Evolutionary conservation across 2,329 filamentous ascomycete species (phyloP).

Genomic region (Fusarium udum): DNA sequence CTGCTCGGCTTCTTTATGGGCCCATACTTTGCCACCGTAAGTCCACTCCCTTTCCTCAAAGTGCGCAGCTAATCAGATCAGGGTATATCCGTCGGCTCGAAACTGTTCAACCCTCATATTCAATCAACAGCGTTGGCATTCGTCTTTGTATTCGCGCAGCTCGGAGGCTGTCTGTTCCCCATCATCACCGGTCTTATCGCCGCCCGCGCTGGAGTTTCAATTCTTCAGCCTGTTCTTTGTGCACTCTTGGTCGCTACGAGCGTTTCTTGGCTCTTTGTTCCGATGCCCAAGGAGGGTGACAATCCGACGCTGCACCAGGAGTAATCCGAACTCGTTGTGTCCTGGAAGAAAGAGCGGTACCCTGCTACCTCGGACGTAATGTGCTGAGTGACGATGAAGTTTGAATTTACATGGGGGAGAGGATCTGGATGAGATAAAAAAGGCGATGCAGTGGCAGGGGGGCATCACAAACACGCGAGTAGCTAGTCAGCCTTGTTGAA

Average conservation of each 20-base stretch:
- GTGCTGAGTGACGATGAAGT: not conserved
- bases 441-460: not conserved
- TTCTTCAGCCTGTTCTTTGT: slow-evolving; percentile 63
- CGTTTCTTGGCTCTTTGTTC: slow-evolving; percentile 58
- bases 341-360: not conserved
- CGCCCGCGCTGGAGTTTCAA: slow-evolving; percentile 53
- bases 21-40: slow-evolving; percentile 65
- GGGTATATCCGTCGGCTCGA: slow-evolving; percentile 64
- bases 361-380: not conserved
- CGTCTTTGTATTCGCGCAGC: slow-evolving; percentile 67
- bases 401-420: not conserved
- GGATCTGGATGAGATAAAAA: not conserved
- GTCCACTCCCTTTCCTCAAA: slow-evolving; percentile 1
- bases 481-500: not conserved
- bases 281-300: slow-evolving; percentile 46
- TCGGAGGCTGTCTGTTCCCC: slow-evolving; percentile 65
- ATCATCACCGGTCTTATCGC: slow-evolving; percentile 64
- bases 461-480: not conserved
- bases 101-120: slow-evolving; percentile 55
- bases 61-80: slow-evolving; percentile 31
- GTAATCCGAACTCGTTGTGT: slow-evolving; percentile 13
- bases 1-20: slow-evolving; percentile 67
- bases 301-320: slow-evolving; percentile 49
- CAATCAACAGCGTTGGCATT: slow-evolving; percentile 53
- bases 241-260: slow-evolving; percentile 57